Evolutionary conservation across 495 filamentous ascomycete genomes (phyloP).

Genomic region (Cercophora newfieldiana): DNA sequence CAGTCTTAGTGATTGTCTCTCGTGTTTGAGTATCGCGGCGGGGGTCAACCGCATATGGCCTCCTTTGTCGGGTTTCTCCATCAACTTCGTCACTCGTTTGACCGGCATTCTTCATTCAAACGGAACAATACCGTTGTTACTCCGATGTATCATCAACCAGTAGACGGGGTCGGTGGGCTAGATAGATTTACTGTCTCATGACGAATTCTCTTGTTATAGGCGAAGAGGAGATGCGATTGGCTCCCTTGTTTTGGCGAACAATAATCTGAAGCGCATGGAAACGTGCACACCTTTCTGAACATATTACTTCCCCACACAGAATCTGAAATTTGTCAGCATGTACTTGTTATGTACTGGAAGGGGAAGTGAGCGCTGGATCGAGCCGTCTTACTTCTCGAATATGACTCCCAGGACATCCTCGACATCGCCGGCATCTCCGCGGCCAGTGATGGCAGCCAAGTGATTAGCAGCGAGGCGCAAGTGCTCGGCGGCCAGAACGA

Average conservation of each 20-base stretch:
- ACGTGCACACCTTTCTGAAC: too few species aligned
- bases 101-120: neutral
- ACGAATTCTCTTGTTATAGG: neutral
- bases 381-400: constrained; percentile 80
- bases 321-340: constrained; percentile 21
- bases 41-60: neutral
- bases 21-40: constrained; percentile 7
- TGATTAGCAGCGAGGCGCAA: constrained; percentile 78
- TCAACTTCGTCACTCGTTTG: constrained; percentile 3
- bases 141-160: neutral
- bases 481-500: constrained; percentile 93
- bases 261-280: too few species aligned
- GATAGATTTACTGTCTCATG: neutral
- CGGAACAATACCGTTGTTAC: neutral
- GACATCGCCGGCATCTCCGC: constrained; percentile 84
- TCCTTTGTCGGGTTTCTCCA: neutral
- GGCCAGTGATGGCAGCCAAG: constrained; percentile 83
- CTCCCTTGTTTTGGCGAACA: too few species aligned
- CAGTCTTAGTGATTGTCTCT: constrained; percentile 25
- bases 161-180: neutral
- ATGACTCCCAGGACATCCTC: constrained; percentile 97
- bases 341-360: neutral
- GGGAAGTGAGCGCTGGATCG: neutral
- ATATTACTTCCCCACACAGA: constrained; percentile 36
- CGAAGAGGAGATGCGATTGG: constrained; percentile 6